Evolutionary conservation across 1,284 basidiomycete genomes (phyloP), one percentile per base, ranked within the genome.

Genomic region (Irpex rosettiformis): DNA sequence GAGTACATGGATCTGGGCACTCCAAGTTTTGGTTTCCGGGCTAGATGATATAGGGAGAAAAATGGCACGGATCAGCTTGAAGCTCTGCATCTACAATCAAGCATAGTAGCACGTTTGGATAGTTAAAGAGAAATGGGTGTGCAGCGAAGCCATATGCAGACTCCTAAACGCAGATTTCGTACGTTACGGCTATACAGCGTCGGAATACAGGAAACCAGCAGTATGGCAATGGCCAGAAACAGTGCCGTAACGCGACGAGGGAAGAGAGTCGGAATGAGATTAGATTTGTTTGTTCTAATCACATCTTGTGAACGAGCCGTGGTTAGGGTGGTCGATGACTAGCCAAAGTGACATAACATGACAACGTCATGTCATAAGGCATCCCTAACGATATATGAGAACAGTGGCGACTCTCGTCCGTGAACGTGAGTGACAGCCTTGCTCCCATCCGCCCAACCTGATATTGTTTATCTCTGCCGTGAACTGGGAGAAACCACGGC

Each of bases 1-100:
- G 11, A 88, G 84, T 2, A 97, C 82, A 16, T 75, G 62, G 43
- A 90, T 79, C 58, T 75, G 79, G 11, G 77, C 73, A 37, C 70
- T 74, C 72, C 78, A 82, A 7, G 70, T 71, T 58, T 73, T 72
- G 43, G 74, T 73, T 28, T 68, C 67, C 42, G 74, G 63, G 56
- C 74, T 75, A 55, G 13, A 55, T 33, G 42, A 25, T 11, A 22
- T n/a, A n/a, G n/a, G n/a, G n/a, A n/a, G n/a, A n/a, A n/a, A n/a
- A n/a, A 54, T 59, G 54, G 18, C 25, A 43, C 16, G 25, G 28
- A 52, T 28, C n/a, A 45, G 43, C 18, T 2, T n/a, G 54, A 5
- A 24, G 27, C 11, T 55, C 16, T 45, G 13, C 43, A 45, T 22
- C 2, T n/a, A n/a, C 18, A 8, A 45, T 45, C 33, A n/a, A n/a